Conservation (phyloP, 257 asterid species). For the Penstemon newberryi region DNA sequence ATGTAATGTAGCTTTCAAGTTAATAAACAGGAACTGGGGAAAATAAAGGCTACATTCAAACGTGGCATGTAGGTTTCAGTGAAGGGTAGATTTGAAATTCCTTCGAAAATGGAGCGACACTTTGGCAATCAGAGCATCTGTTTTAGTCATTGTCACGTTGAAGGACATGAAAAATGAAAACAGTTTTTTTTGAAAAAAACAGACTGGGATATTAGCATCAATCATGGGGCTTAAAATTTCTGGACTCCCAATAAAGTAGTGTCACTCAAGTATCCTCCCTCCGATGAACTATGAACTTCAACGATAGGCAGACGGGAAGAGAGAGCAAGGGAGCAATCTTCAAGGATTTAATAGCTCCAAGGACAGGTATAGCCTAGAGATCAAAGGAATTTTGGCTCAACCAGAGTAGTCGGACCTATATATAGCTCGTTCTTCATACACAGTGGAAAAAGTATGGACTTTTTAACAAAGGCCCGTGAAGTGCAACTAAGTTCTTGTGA, state of each 20-base stretch:
- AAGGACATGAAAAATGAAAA: background rate
- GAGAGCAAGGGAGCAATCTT: too few relatives aligned
- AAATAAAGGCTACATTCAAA: slow-evolving; percentile 6
- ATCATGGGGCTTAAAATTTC: background rate
- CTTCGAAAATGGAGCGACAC: background rate
- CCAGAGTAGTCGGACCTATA: too few relatives aligned
- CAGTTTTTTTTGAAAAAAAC: background rate
- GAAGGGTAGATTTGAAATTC: background rate
- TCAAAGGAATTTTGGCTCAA: too few relatives aligned
- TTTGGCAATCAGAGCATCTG: background rate
- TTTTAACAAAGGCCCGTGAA: background rate
- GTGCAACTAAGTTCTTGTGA: background rate
- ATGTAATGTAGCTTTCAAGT: background rate
- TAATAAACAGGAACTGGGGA: background rate
- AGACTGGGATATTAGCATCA: background rate
- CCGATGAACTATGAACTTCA: background rate
- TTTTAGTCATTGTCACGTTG: slow-evolving; percentile 4
- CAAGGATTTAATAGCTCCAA: too few relatives aligned
- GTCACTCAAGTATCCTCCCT: background rate
- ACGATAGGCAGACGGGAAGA: too few relatives aligned
- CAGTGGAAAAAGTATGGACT: background rate
- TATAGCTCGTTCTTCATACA: too few relatives aligned
- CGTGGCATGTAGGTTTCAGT: background rate
- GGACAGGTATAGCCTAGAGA: too few relatives aligned
- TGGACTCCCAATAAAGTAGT: background rate